Base-by-base conservation (phyloP, 2,329 filamentous ascomycete species). In the Talaromyces albobiverticillius region DNA sequence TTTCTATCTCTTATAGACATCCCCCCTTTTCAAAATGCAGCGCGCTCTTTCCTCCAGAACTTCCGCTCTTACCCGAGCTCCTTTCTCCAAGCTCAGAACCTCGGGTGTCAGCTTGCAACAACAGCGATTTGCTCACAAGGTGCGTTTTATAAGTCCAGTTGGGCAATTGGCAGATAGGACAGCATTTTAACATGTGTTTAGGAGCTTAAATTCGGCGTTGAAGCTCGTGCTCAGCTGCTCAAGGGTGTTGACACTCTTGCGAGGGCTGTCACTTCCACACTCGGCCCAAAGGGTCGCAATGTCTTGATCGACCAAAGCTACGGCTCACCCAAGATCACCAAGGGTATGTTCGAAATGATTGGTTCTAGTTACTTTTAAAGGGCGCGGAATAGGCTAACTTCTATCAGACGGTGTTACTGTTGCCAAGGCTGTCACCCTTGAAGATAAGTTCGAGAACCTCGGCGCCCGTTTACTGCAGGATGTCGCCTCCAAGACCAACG, bases 361-460 rank as follows among this genome's bases (percentile, higher is more conserved):
- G 2, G 7, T 6, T 13, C 20, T 10, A 5, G 36, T 16, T 22
- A 40, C 20, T 10, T 18, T 2, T 20, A 10, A 3, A 2, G 3
- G 6, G 14, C 8, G n/a, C 32, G 13, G 16, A 14, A 4, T 36
- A 16, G 36, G 3, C 64, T 70, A 61, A 69, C 59, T 53, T 22
- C 8, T 52, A 49, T n/a, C 60, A 92, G 89, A 94, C 76, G 89
- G 89, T 85, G 89, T 94, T 45, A 92, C 88, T 65, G 89, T 94
- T 66, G 89, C 89, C 65, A 93, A 88, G 79, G 91, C 93, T 60
- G 89, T 99, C 69, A 85, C 84, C 61, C 85, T 99, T 62, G 86
- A 99, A 83, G 94, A 99, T 83, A 97, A 97, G 80, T 99, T 96
- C 77, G 94, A 99, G 81, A 99, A 99, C 82, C 89, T 99, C 66